Evolutionary conservation across 176 grass and related monocot genomes (phyloP).

Genomic region (Typha latifolia): DNA sequence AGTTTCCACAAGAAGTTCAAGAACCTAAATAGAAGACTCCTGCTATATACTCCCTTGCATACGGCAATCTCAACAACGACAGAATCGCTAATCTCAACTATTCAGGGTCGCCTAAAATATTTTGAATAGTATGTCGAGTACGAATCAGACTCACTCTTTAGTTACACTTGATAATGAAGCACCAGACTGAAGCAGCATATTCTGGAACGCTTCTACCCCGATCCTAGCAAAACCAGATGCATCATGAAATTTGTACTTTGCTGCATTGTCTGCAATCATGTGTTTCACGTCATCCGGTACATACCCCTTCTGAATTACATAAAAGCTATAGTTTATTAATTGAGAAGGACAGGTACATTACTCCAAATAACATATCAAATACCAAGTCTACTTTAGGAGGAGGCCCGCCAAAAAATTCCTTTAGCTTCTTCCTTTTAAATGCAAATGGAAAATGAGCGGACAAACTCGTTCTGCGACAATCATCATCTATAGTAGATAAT

Average conservation of each 20-base stretch:
- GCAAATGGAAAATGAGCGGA: slow-evolving; percentile 62
- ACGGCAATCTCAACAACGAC: too few relatives aligned
- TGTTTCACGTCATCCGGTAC: slow-evolving; percentile 54
- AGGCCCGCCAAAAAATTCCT: slow-evolving; percentile 57
- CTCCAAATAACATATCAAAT: background rate
- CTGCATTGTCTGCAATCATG: slow-evolving; percentile 59
- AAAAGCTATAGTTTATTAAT: slow-evolving; percentile 8
- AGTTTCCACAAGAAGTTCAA: too few relatives aligned
- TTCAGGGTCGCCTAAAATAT: background rate
- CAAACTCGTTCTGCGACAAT: slow-evolving; percentile 34
- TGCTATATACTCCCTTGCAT: too few relatives aligned
- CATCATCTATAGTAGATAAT: slow-evolving; percentile 39
- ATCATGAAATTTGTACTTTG: slow-evolving; percentile 52
- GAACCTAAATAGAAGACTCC: too few relatives aligned
- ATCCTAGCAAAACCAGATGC: slow-evolving; percentile 17
- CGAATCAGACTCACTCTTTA: slow-evolving; percentile 62
- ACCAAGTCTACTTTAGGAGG: slow-evolving; percentile 46
- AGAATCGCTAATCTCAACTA: too few relatives aligned
- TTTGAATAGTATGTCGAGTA: slow-evolving; percentile 18
- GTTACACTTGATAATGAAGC: slow-evolving; percentile 52
- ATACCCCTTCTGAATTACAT: slow-evolving; percentile 26
- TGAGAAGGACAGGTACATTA: slow-evolving; percentile 22
- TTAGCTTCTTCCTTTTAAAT: slow-evolving; percentile 46
- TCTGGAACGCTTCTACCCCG: slow-evolving; percentile 52
- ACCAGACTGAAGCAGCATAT: slow-evolving; percentile 64